Evolutionary conservation across 2,329 filamentous ascomycete species (phyloP).

Genomic region (Cladophialophora immunda): DNA sequence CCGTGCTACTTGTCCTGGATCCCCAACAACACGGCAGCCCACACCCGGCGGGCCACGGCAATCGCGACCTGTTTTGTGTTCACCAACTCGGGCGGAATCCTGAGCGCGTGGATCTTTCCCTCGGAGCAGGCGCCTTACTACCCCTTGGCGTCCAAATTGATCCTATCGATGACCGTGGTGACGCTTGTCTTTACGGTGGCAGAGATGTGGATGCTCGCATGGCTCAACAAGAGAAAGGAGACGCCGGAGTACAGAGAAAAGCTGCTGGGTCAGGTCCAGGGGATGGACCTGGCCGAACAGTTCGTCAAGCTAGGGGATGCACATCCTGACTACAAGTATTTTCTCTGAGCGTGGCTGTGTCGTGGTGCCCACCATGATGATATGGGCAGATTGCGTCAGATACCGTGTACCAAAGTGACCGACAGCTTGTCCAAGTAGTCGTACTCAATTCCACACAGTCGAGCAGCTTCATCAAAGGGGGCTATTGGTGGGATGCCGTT

Average conservation of each 20-base stretch:
- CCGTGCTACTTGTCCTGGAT: conserved; percentile 38
- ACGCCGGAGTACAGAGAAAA: neutral
- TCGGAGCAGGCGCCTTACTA: neutral
- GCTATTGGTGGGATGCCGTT: no score
- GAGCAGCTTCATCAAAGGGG: no score
- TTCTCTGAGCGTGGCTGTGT: neutral
- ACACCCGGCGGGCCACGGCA: conserved; percentile 49
- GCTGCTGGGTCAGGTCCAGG: neutral
- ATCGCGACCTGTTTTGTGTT: conserved; percentile 55
- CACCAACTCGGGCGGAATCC: neutral
- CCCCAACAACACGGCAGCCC: conserved; percentile 42
- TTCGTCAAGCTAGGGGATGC: conserved; percentile 2
- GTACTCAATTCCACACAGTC: no score
- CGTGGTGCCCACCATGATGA: no score
- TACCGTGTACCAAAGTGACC: no score
- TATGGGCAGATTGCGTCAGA: no score
- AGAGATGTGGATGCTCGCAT: neutral
- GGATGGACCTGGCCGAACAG: neutral
- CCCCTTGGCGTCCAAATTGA: neutral
- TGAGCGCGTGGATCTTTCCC: conserved; percentile 3
- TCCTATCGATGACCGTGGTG: neutral
- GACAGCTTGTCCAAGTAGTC: no score
- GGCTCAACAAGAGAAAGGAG: neutral
- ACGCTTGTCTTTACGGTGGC: neutral
- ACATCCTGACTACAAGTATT: conserved; percentile 1